phyloP scores from a whole-genome alignment of 176 grass and related monocot genomes.

The bread wheat (Triticum aestivum) region DNA sequence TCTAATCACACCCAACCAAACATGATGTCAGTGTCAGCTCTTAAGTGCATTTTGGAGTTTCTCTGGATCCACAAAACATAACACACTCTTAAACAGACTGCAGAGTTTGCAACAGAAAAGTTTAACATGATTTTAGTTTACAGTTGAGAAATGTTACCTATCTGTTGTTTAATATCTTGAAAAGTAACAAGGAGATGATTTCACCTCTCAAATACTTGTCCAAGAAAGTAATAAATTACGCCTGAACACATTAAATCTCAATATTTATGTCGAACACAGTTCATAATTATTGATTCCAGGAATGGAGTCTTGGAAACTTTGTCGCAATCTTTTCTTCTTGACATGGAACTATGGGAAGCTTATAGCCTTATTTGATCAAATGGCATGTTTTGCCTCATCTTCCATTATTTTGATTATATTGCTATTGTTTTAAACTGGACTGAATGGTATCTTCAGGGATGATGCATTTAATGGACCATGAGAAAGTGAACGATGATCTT shows the following conservation, averaged over 20 bases:
- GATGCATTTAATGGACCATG: constrained; percentile 99
- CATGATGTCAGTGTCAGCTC: not conserved
- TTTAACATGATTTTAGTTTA: not conserved
- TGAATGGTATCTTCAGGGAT: constrained; percentile 57
- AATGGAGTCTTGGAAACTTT: constrained; percentile 3
- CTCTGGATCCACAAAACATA: not conserved
- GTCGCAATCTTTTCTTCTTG: not conserved
- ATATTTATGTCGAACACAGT: not conserved
- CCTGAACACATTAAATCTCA: not conserved
- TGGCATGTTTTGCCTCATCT: constrained; percentile 12
- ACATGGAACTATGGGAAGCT: not conserved
- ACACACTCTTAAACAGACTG: constrained; percentile 5
- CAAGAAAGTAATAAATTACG: constrained; percentile 16
- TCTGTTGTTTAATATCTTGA: not conserved
- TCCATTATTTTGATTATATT: constrained; percentile 30
- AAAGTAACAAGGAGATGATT: not conserved
- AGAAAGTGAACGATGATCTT: constrained; percentile 75
- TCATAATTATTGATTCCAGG: constrained; percentile 8
- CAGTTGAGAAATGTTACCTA: not conserved
- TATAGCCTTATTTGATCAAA: constrained; percentile 21
- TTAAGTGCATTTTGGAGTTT: not conserved
- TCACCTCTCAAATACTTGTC: not conserved
- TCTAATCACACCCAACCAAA: too few relatives aligned
- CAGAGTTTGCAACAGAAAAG: constrained; percentile 13
- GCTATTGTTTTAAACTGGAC: constrained; percentile 24